Evolutionary conservation across 768 basidiomycete species (phyloP).

Genomic region (Tricholoma saponaceum): DNA sequence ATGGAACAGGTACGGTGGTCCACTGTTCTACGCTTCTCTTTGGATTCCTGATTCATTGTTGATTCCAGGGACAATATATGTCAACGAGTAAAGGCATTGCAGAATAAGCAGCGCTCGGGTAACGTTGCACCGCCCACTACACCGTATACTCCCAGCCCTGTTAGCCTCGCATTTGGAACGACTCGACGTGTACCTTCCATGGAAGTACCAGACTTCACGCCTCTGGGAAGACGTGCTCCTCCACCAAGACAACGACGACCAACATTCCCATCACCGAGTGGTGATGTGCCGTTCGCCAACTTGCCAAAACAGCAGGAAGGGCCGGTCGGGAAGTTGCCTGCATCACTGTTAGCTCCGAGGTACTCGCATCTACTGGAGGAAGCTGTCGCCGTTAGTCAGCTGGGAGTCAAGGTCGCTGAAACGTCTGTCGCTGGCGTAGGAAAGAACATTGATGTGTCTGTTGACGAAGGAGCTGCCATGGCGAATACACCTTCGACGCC

Average conservation of each 20-base stretch:
- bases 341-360: conserved; percentile 45
- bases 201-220: conserved; percentile 52
- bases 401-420: conserved; percentile 6
- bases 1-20: conserved; percentile 53
- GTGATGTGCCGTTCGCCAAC: conserved; percentile 28
- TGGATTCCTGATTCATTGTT: background rate
- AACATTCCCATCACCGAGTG: conserved; percentile 16
- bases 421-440: background rate
- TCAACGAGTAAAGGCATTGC: conserved; percentile 50
- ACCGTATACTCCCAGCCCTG: conserved; percentile 23
- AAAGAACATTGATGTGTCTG: background rate
- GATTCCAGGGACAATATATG: conserved; percentile 44
- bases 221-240: conserved; percentile 33
- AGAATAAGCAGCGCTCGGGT: conserved; percentile 56
- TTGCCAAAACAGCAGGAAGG: conserved; percentile 17
- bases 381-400: conserved; percentile 37
- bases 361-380: conserved; percentile 59
- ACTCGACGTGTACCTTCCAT: conserved; percentile 21
- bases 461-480: background rate
- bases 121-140: conserved; percentile 55
- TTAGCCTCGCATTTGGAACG: conserved; percentile 4
- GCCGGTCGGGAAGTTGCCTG: conserved; percentile 26
- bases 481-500: background rate
- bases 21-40: background rate
- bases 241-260: conserved; percentile 20